phyloP scores from a whole-genome alignment of 169 alveolate genomes.

The Plasmodium relictum region DNA sequence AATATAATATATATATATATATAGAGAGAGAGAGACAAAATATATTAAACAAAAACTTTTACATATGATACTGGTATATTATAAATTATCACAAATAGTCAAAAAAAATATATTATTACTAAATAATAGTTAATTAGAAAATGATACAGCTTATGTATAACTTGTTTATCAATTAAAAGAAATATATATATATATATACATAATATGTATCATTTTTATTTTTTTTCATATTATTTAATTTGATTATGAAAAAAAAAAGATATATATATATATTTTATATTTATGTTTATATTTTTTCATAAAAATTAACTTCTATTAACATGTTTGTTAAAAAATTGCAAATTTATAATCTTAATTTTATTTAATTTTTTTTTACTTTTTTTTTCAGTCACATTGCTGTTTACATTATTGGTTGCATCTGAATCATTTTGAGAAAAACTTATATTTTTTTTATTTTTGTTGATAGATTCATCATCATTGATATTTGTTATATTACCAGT shows the following conservation, averaged over 20 bases:
- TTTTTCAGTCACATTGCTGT: constrained; percentile 13
- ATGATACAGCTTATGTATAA: neutral
- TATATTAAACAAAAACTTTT: neutral
- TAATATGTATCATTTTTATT: neutral
- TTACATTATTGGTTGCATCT: neutral
- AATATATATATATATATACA: constrained; percentile 1
- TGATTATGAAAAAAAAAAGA: neutral
- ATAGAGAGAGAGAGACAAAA: neutral
- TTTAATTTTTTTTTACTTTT: constrained; percentile 25
- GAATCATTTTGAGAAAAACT: neutral
- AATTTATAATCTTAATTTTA: constrained; percentile 47
- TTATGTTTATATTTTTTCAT: neutral
- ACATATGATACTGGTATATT: too few relatives aligned
- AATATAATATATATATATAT: neutral
- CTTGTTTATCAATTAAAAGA: neutral
- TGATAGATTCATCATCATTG: neutral
- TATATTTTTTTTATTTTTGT: constrained; percentile 1
- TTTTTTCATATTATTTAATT: neutral
- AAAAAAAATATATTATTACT: neutral
- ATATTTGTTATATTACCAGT: constrained; percentile 4
- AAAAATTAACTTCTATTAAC: constrained; percentile 5
- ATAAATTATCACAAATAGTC: neutral
- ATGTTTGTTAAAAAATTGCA: constrained; percentile 38
- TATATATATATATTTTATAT: constrained; percentile 17
- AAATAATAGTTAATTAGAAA: constrained; percentile 8